A percentile compares a stretch with the other conserved stretches of the same genome.
phyloP scores from a whole-genome alignment of 2,329 filamentous ascomycete species.

The Claviceps spartinae region DNA sequence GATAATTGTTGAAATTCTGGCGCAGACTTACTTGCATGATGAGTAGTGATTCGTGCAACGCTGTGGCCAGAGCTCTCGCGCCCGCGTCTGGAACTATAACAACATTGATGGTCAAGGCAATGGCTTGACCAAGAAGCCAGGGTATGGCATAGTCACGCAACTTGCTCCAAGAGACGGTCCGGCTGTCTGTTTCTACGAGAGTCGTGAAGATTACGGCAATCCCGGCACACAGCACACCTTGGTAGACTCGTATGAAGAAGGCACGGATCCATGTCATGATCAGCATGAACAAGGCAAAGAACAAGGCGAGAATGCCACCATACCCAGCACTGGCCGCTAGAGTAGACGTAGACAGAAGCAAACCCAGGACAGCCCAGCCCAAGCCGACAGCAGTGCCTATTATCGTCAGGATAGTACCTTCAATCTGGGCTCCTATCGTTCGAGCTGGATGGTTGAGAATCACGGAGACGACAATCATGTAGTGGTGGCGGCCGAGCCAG shows the following conservation, averaged over 20 bases:
- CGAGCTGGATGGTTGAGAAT: constrained; percentile 44
- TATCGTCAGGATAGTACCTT: constrained; percentile 39
- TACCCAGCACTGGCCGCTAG: constrained; percentile 26
- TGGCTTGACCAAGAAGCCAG: constrained; percentile 40
- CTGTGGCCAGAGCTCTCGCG: constrained; percentile 34
- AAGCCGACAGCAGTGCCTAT: constrained; percentile 39
- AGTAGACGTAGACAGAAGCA: constrained; percentile 40
- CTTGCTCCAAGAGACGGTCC: constrained; percentile 33
- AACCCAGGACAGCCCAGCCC: constrained; percentile 39
- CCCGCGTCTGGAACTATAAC: constrained; percentile 41
- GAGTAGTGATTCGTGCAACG: constrained; percentile 32
- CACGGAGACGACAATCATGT: constrained; percentile 42
- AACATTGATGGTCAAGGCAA: constrained; percentile 35
- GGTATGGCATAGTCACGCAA: constrained; percentile 39
- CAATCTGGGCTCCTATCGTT: constrained; percentile 41
- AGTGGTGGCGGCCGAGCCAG: constrained; percentile 41
- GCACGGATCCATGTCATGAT: constrained; percentile 38
- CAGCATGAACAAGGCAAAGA: constrained; percentile 39
- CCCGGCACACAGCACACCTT: constrained; percentile 39
- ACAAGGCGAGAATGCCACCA: constrained; percentile 41
- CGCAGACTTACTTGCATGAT: constrained; percentile 28
- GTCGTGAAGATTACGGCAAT: constrained; percentile 41
- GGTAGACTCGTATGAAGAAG: constrained; percentile 42
- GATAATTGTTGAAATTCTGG: neutral
- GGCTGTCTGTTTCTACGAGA: constrained; percentile 32